A percentile compares a stretch with the other conserved stretches of the same genome.
These are phyloP conservation scores for Erodium texanum DNA, from an alignment of 441 rosid species.

Conservation along the genomic window DNA sequence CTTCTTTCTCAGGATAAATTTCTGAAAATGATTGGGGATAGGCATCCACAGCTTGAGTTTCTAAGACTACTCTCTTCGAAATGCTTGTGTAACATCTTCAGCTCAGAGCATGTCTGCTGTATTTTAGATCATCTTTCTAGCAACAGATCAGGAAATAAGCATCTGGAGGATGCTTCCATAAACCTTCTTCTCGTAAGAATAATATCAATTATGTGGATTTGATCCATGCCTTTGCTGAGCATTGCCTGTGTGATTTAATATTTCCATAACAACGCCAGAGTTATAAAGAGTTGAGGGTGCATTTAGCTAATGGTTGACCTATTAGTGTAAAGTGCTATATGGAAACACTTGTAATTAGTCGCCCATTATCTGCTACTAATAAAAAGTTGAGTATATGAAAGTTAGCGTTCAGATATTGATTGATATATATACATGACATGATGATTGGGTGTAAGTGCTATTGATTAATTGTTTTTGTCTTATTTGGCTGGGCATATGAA, in stretches of 20 bases:
- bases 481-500: slow-evolving; percentile 1
- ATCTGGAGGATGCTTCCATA: slow-evolving; percentile 41
- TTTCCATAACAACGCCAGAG: slow-evolving; percentile 13
- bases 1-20: slow-evolving; percentile 50
- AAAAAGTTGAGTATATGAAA: background rate
- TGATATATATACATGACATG: background rate
- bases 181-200: slow-evolving; percentile 72
- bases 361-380: background rate
- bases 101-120: slow-evolving; percentile 56
- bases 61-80: slow-evolving; percentile 50
- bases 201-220: slow-evolving; percentile 7
- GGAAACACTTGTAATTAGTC: background rate
- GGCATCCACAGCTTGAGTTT: slow-evolving; percentile 61
- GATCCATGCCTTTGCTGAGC: background rate
- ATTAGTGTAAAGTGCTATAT: background rate
- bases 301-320: background rate
- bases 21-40: slow-evolving; percentile 58
- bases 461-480: background rate
- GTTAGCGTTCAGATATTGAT: slow-evolving; percentile 1
- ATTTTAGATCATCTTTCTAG: slow-evolving; percentile 50
- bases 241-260: background rate
- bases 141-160: slow-evolving; percentile 26
- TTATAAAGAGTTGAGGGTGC: slow-evolving; percentile 5
- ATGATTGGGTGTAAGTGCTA: background rate
- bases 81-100: slow-evolving; percentile 63